Evolutionary conservation across 2,329 filamentous ascomycete genomes (phyloP).

Genomic region (Cercospora citrullina): DNA sequence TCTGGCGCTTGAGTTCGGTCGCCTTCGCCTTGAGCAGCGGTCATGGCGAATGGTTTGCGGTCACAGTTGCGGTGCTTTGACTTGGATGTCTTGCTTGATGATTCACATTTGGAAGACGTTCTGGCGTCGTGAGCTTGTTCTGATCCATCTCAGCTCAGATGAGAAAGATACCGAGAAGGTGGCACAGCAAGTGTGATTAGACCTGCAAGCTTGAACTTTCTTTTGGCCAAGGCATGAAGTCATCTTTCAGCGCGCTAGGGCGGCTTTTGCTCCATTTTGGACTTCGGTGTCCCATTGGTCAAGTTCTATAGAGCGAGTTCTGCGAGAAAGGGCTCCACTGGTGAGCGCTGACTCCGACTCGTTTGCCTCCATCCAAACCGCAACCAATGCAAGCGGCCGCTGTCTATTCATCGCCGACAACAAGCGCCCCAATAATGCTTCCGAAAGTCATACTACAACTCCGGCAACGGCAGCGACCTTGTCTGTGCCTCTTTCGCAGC

Average conservation of each 20-base stretch:
- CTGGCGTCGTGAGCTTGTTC: neutral
- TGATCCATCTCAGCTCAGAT: neutral
- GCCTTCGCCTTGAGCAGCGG: neutral
- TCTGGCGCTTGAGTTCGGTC: neutral
- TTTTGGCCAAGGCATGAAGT: neutral
- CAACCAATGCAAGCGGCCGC: neutral
- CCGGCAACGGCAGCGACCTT: conserved; percentile 43
- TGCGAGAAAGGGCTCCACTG: too few species aligned
- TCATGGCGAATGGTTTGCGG: neutral
- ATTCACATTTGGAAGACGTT: too few species aligned
- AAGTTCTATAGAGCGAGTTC: neutral
- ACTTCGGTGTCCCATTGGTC: neutral
- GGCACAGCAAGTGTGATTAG: too few species aligned
- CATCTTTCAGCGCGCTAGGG: neutral
- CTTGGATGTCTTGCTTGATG: too few species aligned
- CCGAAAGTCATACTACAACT: conserved; percentile 22
- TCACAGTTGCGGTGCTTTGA: neutral
- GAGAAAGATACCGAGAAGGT: too few species aligned
- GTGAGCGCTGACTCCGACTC: too few species aligned
- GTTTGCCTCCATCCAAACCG: neutral
- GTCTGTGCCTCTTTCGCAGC: conserved; percentile 43
- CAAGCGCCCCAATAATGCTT: conserved; percentile 14
- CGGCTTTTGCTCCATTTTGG: neutral
- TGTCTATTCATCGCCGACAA: neutral
- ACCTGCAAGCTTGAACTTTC: too few species aligned